These are phyloP conservation scores for Diaporthe citriasiana DNA, from an alignment of 2,329 filamentous ascomycete genomes.

Conservation along the genomic window DNA sequence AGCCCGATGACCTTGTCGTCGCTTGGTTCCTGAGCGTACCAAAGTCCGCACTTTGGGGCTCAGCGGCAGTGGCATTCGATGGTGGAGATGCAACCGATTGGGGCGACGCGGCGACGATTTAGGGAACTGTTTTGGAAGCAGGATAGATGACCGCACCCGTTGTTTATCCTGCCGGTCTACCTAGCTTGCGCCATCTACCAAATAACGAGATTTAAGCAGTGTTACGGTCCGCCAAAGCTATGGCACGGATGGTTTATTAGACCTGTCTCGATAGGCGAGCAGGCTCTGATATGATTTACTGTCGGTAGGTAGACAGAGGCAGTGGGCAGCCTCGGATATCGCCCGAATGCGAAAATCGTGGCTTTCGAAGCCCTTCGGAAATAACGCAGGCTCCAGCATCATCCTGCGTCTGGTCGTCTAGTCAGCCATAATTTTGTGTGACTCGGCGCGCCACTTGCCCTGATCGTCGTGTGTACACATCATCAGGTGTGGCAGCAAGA, in stretches of 20 bases:
- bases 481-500: slow-evolving; percentile 27
- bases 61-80: slow-evolving; percentile 2
- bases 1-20: slow-evolving; percentile 11
- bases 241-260: not conserved
- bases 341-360: not conserved
- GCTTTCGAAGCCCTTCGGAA: not conserved
- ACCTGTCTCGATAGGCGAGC: not conserved
- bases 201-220: slow-evolving; percentile 18
- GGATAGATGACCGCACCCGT: slow-evolving; percentile 18
- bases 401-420: not conserved
- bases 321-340: not conserved
- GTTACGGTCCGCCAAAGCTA: not conserved
- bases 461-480: slow-evolving; percentile 27
- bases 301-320: not conserved
- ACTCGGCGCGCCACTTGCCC: slow-evolving; percentile 21
- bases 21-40: slow-evolving; percentile 14
- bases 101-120: not conserved
- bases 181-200: slow-evolving; percentile 27
- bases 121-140: not conserved
- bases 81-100: not conserved
- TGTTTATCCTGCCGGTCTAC: slow-evolving; percentile 31
- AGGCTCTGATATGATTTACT: not conserved
- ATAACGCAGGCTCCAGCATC: slow-evolving; percentile 2
- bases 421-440: not conserved
- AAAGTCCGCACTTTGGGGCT: slow-evolving; percentile 12